These are phyloP conservation scores for Noccaea caerulescens DNA, from an alignment of 345 rosid species.

Conservation along the genomic window DNA sequence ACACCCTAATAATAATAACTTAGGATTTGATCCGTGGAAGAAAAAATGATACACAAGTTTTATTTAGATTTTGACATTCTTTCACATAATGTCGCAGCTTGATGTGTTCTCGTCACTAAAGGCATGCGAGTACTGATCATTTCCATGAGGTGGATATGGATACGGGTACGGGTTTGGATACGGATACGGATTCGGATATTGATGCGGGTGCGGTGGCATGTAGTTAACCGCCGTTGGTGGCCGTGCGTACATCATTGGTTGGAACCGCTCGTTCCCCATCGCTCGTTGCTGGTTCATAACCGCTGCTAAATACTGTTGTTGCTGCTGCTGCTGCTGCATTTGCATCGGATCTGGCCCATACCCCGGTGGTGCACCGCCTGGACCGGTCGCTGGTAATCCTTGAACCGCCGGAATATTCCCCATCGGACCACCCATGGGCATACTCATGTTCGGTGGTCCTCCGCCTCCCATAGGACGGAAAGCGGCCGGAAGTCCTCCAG, in stretches of 20 bases:
- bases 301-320: slow-evolving; percentile 65
- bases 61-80: slow-evolving; percentile 5
- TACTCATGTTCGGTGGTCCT: slow-evolving; percentile 53
- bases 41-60: slow-evolving; percentile 35
- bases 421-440: slow-evolving; percentile 51
- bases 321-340: slow-evolving; percentile 63
- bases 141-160: slow-evolving; percentile 42
- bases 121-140: slow-evolving; percentile 53
- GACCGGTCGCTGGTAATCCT: slow-evolving; percentile 72
- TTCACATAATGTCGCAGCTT: slow-evolving; percentile 88
- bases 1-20: slow-evolving; percentile 9
- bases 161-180: slow-evolving; percentile 55
- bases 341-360: slow-evolving; percentile 75
- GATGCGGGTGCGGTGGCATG: slow-evolving; percentile 59
- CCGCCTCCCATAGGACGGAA: slow-evolving; percentile 46
- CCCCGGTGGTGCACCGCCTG: slow-evolving; percentile 50
- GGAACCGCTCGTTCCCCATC: slow-evolving; percentile 79
- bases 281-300: slow-evolving; percentile 92
- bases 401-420: slow-evolving; percentile 67
- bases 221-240: slow-evolving; percentile 88
- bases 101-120: slow-evolving; percentile 93
- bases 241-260: slow-evolving; percentile 88
- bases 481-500: slow-evolving; percentile 32
- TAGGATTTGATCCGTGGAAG: slow-evolving; percentile 24
- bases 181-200: slow-evolving; percentile 53